Percentiles rank a stretch among this genome's conserved stretches.
Conservation (phyloP, 2,329 filamentous ascomycete species). For the Incumbomyces lentus region DNA sequence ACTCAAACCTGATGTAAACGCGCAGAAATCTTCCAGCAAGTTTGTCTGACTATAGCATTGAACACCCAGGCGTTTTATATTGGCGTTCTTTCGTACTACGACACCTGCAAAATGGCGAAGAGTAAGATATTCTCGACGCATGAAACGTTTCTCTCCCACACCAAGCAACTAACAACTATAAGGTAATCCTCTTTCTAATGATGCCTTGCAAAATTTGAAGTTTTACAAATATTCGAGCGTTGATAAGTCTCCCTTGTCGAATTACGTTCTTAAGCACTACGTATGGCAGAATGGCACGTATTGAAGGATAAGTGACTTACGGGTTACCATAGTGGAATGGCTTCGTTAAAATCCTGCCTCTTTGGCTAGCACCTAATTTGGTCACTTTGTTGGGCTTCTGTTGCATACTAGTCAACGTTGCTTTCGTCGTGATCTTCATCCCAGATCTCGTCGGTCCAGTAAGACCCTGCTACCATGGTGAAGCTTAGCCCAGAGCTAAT, state of each 20-base stretch:
- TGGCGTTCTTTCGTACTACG: no score
- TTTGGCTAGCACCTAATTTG: constrained; percentile 98
- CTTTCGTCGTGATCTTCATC: constrained; percentile 63
- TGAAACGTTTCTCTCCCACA: background rate
- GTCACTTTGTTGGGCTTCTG: constrained; percentile 90
- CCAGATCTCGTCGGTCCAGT: constrained; percentile 86
- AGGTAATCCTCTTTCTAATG: constrained; percentile 62
- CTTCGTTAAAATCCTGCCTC: constrained; percentile 77
- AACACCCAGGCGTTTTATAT: no score
- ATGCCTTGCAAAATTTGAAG: constrained; percentile 81
- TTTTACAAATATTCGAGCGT: constrained; percentile 96
- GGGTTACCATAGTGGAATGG: constrained; percentile 70
- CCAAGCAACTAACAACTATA: background rate
- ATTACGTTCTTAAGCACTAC: constrained; percentile 90
- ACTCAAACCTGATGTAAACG: no score
- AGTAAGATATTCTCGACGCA: background rate
- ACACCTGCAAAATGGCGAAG: background rate
- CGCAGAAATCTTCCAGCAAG: no score
- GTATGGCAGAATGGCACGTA: constrained; percentile 40
- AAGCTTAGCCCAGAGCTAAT: background rate
- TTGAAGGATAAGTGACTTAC: no score
- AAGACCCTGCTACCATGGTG: constrained; percentile 28
- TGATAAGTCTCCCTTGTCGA: constrained; percentile 86
- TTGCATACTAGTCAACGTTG: constrained; percentile 82
- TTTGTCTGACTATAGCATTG: no score